Evolutionary conservation across 2,329 filamentous ascomycete genomes (phyloP).

Genomic region (Monilinia fructigena): DNA sequence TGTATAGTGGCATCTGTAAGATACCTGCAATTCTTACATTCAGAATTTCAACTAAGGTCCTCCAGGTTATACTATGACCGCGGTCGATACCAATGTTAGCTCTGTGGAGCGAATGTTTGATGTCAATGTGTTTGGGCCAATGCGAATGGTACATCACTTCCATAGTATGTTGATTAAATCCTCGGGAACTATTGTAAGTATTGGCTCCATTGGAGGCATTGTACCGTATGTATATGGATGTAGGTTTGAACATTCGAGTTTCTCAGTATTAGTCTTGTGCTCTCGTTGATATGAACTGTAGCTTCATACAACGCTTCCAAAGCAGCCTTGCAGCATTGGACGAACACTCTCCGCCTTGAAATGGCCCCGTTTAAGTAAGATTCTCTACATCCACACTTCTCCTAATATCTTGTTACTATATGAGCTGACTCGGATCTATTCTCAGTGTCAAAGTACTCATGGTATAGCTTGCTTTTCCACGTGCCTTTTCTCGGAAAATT

Average conservation of each 20-base stretch:
- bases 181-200: slow-evolving; percentile 37
- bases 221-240: slow-evolving; percentile 40
- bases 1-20: no score
- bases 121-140: slow-evolving; percentile 38
- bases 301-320: slow-evolving; percentile 47
- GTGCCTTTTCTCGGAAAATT: not conserved
- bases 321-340: slow-evolving; percentile 42
- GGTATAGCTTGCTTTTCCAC: not conserved
- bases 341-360: slow-evolving; percentile 28
- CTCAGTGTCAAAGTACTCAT: not conserved
- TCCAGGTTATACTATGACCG: slow-evolving; percentile 37
- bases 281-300: not conserved
- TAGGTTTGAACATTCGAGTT: not conserved
- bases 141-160: slow-evolving; percentile 37
- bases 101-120: slow-evolving; percentile 37
- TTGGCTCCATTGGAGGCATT: slow-evolving; percentile 27
- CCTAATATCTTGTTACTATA: no score
- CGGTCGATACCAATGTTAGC: slow-evolving; percentile 37
- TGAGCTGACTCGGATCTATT: no score
- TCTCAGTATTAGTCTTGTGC: not conserved
- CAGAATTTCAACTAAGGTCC: no score
- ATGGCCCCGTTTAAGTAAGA: slow-evolving; percentile 30
- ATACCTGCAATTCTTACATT: no score
- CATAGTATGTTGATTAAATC: slow-evolving; percentile 32
- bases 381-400: slow-evolving; percentile 8